Conservation (phyloP, 495 filamentous ascomycete genomes). For the Neurospora pannonica region DNA sequence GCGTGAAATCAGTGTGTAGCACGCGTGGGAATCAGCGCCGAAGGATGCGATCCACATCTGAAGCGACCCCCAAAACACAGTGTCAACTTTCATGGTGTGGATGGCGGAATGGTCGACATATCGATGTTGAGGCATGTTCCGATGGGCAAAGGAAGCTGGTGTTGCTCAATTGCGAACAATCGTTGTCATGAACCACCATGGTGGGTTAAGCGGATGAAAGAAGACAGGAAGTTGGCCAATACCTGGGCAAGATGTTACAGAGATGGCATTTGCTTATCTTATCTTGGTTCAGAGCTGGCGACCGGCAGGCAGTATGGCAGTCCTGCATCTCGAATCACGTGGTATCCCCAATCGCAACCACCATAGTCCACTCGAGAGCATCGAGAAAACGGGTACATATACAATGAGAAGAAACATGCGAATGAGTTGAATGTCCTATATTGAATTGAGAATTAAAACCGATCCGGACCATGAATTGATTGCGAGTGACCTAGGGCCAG, state of each 20-base stretch:
- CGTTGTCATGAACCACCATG: neutral
- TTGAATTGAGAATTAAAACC: neutral
- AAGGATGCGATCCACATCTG: neutral
- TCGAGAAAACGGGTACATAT: neutral
- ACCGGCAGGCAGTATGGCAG: neutral
- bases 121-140: neutral
- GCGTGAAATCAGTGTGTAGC: neutral
- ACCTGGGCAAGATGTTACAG: neutral
- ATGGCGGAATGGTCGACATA: neutral
- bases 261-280: neutral
- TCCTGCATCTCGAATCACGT: neutral
- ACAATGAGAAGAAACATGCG: rapidly evolving
- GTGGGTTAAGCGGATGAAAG: neutral
- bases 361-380: neutral
- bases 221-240: neutral
- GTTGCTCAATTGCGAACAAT: neutral
- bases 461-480: neutral
- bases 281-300: neutral
- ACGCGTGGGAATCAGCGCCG: neutral
- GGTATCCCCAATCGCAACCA: neutral
- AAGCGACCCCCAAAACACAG: neutral
- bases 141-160: neutral
- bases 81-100: neutral
- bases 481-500: neutral
- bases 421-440: neutral